Conservation (phyloP, 352 stramenopile species). For the Pythium rishiriense region DNA sequence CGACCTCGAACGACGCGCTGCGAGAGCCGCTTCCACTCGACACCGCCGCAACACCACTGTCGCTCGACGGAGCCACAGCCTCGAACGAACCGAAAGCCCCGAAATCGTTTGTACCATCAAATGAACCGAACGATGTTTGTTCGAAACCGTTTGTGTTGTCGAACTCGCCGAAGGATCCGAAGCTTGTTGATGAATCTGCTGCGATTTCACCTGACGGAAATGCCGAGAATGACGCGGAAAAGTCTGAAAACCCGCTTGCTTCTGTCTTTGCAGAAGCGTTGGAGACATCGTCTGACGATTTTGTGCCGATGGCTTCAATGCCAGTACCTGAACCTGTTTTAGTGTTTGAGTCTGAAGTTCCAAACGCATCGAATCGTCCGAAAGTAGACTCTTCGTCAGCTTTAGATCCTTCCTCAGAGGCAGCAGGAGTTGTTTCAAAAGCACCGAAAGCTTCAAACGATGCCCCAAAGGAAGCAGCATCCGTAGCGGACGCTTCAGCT, state of each 20-base stretch:
- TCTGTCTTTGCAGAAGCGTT: not conserved
- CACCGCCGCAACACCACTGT: not conserved
- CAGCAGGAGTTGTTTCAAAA: not conserved
- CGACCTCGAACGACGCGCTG: constrained; percentile 16
- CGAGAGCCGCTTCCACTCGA: constrained; percentile 2
- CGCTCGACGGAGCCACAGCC: not conserved
- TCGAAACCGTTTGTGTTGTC: not conserved
- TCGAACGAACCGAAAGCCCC: constrained; percentile 14
- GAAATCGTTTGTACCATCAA: not conserved
- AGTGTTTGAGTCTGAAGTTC: not conserved
- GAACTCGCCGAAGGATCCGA: constrained; percentile 8
- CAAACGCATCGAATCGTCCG: constrained; percentile 9
- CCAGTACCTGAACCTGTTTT: not conserved
- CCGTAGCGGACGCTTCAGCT: not conserved
- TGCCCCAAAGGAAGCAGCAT: not conserved
- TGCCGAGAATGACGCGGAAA: constrained; percentile 6
- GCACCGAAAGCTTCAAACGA: constrained; percentile 15
- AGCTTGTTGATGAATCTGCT: not conserved
- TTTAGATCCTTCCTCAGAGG: not conserved
- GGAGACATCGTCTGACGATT: not conserved
- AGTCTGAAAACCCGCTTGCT: not conserved
- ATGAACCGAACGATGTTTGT: not conserved
- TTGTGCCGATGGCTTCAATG: constrained; percentile 3
- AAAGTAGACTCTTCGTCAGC: constrained; percentile 2
- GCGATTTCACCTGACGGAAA: not conserved